A percentile compares a stretch with the other conserved stretches of the same genome.
Evolutionary conservation across 345 rosid species (phyloP).

Genomic region (Citrus australasica): DNA sequence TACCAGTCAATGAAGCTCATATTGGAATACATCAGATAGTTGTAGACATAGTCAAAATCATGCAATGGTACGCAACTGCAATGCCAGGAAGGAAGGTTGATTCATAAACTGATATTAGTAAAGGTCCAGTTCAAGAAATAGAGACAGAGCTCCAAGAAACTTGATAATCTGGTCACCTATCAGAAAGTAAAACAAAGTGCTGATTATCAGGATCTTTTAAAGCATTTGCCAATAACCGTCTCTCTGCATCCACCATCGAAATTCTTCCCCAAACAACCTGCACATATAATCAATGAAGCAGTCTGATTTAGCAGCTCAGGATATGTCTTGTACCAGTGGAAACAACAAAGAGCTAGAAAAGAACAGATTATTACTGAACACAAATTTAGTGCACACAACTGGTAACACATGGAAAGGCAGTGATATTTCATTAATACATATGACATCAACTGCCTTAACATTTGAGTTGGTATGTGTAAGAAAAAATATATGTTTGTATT

Average conservation of each 20-base stretch:
- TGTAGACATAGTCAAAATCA: conserved; percentile 76
- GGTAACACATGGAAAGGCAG: not conserved
- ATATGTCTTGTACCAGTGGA: not conserved
- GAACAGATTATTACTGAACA: not conserved
- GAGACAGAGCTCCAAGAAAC: not conserved
- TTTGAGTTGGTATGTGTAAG: not conserved
- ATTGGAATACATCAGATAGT: conserved; percentile 79
- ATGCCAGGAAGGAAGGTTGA: conserved; percentile 17
- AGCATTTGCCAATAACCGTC: conserved; percentile 80
- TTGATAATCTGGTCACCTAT: conserved; percentile 48
- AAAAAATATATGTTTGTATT: not conserved
- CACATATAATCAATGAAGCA: conserved; percentile 17
- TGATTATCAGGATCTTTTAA: conserved; percentile 87
- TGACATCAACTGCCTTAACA: not conserved
- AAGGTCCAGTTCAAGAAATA: conserved; percentile 4
- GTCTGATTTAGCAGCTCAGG: not conserved
- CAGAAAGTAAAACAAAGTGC: conserved; percentile 96
- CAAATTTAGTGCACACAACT: not conserved
- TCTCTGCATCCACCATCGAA: conserved; percentile 98
- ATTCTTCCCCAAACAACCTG: conserved; percentile 98
- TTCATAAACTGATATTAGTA: conserved; percentile 3
- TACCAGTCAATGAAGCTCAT: conserved; percentile 93
- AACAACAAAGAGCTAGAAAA: not conserved
- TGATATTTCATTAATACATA: not conserved
- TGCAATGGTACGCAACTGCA: conserved; percentile 95